These are phyloP conservation scores for Petunia axillaris DNA, from an alignment of 257 asterid species.

Conservation along the genomic window DNA sequence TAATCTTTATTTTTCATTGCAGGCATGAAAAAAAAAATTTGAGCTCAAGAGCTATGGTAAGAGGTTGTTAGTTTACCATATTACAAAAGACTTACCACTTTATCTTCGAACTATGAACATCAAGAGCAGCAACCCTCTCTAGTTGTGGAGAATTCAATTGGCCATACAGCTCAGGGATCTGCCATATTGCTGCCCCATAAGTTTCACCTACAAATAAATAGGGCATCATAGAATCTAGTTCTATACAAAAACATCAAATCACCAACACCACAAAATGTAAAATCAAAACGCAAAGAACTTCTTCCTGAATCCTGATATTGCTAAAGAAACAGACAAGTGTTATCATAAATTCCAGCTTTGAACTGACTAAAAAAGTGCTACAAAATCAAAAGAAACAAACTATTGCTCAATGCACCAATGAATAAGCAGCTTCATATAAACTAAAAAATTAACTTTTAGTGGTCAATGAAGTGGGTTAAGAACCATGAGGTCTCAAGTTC, in stretches of 20 bases:
- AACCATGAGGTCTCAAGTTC: too few relatives aligned
- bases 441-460: too few relatives aligned
- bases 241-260: slow-evolving; percentile 6
- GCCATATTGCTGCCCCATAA: slow-evolving; percentile 96
- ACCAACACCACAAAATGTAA: background rate
- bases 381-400: background rate
- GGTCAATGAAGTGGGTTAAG: too few relatives aligned
- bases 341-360: background rate
- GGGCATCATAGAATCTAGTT: background rate
- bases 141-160: slow-evolving; percentile 91
- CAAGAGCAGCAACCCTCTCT: slow-evolving; percentile 81
- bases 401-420: background rate
- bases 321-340: background rate
- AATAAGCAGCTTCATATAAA: background rate
- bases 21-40: background rate
- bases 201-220: slow-evolving; percentile 64
- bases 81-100: slow-evolving; percentile 57
- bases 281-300: background rate
- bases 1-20: background rate
- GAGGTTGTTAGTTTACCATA: background rate
- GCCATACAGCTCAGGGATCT: slow-evolving; percentile 95
- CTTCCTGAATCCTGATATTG: background rate
- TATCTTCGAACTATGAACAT: slow-evolving; percentile 75
- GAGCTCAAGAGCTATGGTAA: background rate
- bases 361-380: background rate